Conservation (phyloP, 2,329 filamentous ascomycete species). For the Colletotrichum chrysophilum region DNA sequence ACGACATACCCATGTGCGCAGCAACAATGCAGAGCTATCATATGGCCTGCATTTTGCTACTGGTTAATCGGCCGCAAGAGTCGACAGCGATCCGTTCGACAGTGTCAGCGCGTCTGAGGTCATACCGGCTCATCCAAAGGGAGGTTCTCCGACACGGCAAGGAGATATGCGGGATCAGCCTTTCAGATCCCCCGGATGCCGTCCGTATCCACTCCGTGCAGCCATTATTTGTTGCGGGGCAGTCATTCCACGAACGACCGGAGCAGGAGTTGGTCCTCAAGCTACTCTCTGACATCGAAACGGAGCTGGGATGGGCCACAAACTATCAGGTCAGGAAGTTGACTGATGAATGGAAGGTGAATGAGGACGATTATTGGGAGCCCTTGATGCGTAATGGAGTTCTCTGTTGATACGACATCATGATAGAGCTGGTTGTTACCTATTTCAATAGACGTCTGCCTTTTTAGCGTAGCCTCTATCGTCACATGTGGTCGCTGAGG, state of each 20-base stretch:
- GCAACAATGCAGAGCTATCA: conserved; percentile 71
- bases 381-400: background rate
- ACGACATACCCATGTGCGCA: conserved; percentile 66
- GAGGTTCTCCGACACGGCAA: background rate
- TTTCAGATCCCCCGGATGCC: background rate
- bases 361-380: background rate
- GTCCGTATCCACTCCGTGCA: background rate
- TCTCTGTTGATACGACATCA: background rate
- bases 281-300: conserved; percentile 62
- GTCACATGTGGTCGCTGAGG: background rate
- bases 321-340: background rate
- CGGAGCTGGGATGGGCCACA: conserved; percentile 69
- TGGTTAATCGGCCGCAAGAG: conserved; percentile 31
- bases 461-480: background rate
- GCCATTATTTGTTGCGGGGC: background rate
- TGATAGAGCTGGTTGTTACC: background rate
- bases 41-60: conserved; percentile 65
- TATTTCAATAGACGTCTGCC: background rate
- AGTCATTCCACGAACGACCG: conserved; percentile 57
- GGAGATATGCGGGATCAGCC: conserved; percentile 4
- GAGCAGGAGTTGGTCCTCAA: conserved; percentile 60
- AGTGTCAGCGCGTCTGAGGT: background rate
- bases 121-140: background rate
- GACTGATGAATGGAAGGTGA: background rate
- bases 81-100: background rate